Base-by-base conservation (phyloP, 208 protist species). In the Chromosphaera perkinsii region DNA sequence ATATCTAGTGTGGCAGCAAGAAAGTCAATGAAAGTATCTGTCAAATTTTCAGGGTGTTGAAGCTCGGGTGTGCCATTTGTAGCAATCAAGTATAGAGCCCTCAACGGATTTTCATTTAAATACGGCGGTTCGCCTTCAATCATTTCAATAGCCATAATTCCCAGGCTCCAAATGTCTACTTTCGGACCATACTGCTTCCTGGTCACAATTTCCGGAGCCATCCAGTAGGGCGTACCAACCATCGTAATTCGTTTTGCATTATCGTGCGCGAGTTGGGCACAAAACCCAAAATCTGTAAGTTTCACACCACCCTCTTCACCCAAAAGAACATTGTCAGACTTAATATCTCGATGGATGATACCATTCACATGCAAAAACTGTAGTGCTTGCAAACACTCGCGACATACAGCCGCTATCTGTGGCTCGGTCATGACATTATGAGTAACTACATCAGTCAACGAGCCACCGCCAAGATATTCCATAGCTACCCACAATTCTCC, bases 181-280 rank as follows among this genome's bases (percentile, higher is more conserved):
- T 75, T 78, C 14, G 61, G 70, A 22, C 66, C 64, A 54, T 75
- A 80, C 27, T 45, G 27, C 27, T 74, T 72, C 27, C 70, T 56
- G 9, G 57, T 73, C 35, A 90, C 85, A 22, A 88, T 66, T 55
- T 89, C 85, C 7, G 84, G 84, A 7, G 79, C 71, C 85, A 90
- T 90, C 85, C 85, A 90, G 61, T 86, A 86, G 1, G 84, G 83
- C 1, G 85, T 90, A 26, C 85, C 85, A 32, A 90, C 85, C 62
- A 88, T 84, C 17, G 84, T 87, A 20, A 69, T 57, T 32, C 85
- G 66, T 64, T 84, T 88, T 43, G 69, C 54, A 35, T 52, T 49
- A 29, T 84, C 66, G 31, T 36, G 51, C 1, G 81, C 78, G 1
- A 90, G 49, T 48, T 88, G 85, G 1, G 81, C 81, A 40, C 82